phyloP scores from a whole-genome alignment of 2,329 filamentous ascomycete species.

The Microcera coccophila region DNA sequence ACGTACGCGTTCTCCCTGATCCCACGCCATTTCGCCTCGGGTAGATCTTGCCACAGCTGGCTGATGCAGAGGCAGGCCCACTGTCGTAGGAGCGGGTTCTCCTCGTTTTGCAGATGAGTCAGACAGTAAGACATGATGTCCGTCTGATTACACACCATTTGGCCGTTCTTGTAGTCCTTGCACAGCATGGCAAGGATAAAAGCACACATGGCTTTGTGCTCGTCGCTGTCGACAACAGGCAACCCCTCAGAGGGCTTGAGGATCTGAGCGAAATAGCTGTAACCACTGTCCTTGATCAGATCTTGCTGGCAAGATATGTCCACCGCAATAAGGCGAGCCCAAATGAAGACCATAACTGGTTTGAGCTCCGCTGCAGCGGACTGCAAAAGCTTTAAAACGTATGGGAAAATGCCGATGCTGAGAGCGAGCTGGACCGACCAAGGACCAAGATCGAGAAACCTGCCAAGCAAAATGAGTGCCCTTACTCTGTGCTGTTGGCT shows the following conservation, averaged over 20 bases:
- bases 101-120: constrained; percentile 74
- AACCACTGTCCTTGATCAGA: constrained; percentile 92
- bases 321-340: constrained; percentile 92
- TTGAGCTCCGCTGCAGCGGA: constrained; percentile 93
- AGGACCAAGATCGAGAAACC: constrained; percentile 90
- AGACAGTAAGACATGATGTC: constrained; percentile 89
- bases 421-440: constrained; percentile 98
- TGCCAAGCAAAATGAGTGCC: constrained; percentile 84
- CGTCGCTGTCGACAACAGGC: constrained; percentile 80
- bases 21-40: constrained; percentile 94
- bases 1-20: constrained; percentile 82
- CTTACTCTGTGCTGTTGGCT: constrained; percentile 92
- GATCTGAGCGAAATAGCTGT: constrained; percentile 93
- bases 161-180: constrained; percentile 87
- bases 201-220: constrained; percentile 98
- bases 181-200: constrained; percentile 98
- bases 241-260: constrained; percentile 80
- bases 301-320: constrained; percentile 92
- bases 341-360: constrained; percentile 99
- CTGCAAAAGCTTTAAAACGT: constrained; percentile 94
- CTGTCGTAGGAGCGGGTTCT: constrained; percentile 84
- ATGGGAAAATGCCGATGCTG: constrained; percentile 97
- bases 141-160: constrained; percentile 83
- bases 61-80: constrained; percentile 96
- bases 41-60: constrained; percentile 86